phyloP scores from a whole-genome alignment of 495 filamentous ascomycete genomes.

The Parathielavia appendiculata region DNA sequence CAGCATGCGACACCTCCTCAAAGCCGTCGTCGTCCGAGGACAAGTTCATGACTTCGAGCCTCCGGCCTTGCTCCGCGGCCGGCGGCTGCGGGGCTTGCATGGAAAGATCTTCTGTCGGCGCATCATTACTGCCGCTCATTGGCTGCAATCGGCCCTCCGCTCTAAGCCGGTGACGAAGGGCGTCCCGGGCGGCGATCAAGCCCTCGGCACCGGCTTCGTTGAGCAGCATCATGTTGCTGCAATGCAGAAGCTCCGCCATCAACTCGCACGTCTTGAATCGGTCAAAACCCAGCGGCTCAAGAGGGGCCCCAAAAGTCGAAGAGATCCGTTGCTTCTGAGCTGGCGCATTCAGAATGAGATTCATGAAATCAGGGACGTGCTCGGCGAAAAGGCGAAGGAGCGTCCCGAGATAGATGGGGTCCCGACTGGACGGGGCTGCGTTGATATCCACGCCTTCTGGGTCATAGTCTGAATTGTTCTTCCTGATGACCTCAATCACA shows the following conservation, averaged over 20 bases:
- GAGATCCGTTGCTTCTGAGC: conserved; percentile 39
- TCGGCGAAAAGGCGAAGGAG: conserved; percentile 87
- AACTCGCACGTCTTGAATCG: conserved; percentile 98
- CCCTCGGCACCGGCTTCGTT: conserved; percentile 91
- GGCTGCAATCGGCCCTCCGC: conserved; percentile 56
- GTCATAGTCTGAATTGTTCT: conserved; percentile 99
- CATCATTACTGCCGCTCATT: conserved; percentile 25
- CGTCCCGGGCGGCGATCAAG: conserved; percentile 74
- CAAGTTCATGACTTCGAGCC: conserved; percentile 66
- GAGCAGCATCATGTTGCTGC: conserved; percentile 96
- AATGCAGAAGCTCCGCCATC: conserved; percentile 96
- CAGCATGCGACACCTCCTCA: conserved; percentile 75
- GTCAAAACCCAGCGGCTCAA: conserved; percentile 95
- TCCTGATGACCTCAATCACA: conserved; percentile 96
- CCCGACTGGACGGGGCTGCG: conserved; percentile 70
- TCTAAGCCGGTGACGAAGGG: conserved; percentile 72
- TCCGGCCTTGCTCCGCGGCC: conserved; percentile 47
- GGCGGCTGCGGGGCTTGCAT: conserved; percentile 46
- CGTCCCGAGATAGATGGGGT: conserved; percentile 94
- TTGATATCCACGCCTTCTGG: conserved; percentile 78
- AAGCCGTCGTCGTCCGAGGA: conserved; percentile 84
- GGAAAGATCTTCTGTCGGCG: conserved; percentile 38
- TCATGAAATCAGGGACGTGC: conserved; percentile 94
- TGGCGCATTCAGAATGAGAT: conserved; percentile 68
- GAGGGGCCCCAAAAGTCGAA: conserved; percentile 80